Evolutionary conservation across 176 grass and related monocot species (phyloP), one percentile per base, ranked within the genome.

Genomic region (Phoenix dactylifera): DNA sequence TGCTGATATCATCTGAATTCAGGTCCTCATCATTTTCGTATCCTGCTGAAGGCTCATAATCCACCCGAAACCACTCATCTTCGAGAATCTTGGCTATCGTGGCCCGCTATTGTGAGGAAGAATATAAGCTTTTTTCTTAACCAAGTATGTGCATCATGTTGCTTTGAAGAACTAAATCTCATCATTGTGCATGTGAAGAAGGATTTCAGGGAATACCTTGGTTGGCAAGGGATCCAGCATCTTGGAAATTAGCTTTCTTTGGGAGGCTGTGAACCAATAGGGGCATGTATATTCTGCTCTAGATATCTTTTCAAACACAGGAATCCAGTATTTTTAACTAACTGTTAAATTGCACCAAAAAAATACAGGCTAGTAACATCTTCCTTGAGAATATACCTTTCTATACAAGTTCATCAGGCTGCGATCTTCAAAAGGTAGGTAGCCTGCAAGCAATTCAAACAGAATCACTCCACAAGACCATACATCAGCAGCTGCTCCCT

Each of bases 401-500:
- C 89, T 74, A 54, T 81, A 93, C 63, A 93, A 63, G 67, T 79
- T 84, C 51, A 60, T 70, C 16, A 80, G 68, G 62, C 74, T 93
- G 18, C 44, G 32, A 52, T 87, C 84, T 57, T 79, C 35, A 25
- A 93, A 93, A 39, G 89, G 84, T 3, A 93, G 71, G 73, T 73
- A 63, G 15, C 89, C 89, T 48, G 84, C 70, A 55, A 94, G 89
- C n/a, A 94, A 71, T 87, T 87, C 80, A 51, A 84, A 94, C 1
- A 84, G 54, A 57, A 87, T 78, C 26, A 94, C 84, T 4, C 89
- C 89, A 55, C 84, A 94, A 39, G 89, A 87, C 84, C 89, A 87
- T 32, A 87, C 15, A 56, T 93, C 84, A 1, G 80, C 76, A 1
- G 66, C 56, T 19, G 73, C 66, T 30, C 89, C 89, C 22, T 87